Base-by-base conservation (phyloP, 495 filamentous ascomycete genomes). In the Trypethelium eluteriae region DNA sequence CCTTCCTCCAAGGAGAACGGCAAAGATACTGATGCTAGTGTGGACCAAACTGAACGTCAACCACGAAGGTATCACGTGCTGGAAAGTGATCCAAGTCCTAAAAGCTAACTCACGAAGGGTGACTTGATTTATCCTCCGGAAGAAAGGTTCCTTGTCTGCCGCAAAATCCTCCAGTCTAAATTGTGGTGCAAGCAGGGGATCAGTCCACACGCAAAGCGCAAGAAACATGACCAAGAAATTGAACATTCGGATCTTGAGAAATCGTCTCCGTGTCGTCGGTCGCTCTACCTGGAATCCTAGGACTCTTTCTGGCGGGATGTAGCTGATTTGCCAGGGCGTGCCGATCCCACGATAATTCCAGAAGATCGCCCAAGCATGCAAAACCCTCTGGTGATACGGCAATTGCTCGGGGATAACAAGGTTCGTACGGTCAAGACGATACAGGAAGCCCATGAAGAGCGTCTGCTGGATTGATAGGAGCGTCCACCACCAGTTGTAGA, bases 281-380 rank as follows among this genome's bases (percentile, higher is more conserved):
- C 49, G 49, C 2, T 53, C n/a, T 16, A 53, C n/a, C 49, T 11
- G 49, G 49, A 53, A 53, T 0, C 49, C n/a, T 5, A 53, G 49
- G 11, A 53, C 49, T 53, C 49, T 53, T 2, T 53, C 49, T 53
- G 49, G 49, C n/a, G 49, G 49, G 18, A 53, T 53, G 16, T 53
- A 53, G 2, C 49, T 53, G 16, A 53, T n/a, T 53, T 53, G 9
- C 49, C 49, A 53, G 11, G 10, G 11, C 2, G 49, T 53, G 49
- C 49, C 9, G 49, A 53, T 53, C n/a, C 49, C 49, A 16, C 49
- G 49, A 53, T 14, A 53, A 53, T 53, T 53, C 49, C 49, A 53
- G 49, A 53, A 53, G 12, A 18, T 53, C n/a, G 12, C 11, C 11
- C 11, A 53, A 14, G 49, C 49, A 25, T 53, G 49, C n/a, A 14